Base-by-base conservation (phyloP, 2,329 filamentous ascomycete genomes). In the Alternaria sp. region DNA sequence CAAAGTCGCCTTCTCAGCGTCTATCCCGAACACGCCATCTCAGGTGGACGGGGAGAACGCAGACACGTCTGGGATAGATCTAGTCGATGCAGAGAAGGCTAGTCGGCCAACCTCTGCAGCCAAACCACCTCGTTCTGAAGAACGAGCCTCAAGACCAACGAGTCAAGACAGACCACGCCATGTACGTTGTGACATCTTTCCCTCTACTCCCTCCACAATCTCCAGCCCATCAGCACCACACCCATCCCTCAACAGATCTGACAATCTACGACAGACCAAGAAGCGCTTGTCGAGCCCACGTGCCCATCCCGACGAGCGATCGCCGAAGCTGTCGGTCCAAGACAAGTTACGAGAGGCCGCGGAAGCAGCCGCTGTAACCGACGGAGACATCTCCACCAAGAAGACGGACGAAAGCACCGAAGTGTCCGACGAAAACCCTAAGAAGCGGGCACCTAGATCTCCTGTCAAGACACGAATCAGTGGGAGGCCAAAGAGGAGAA, bases 401-500 rank as follows among this genome's bases (percentile, higher is more conserved):
- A 56, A 57, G 43, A 61, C 51, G 62, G 70, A 59, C 59, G 65
- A 64, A 50, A 69, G 64, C 36, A 74, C 66, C 23, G 67, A 75
- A 51, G 52, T 71, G 73, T 49, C 56, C 26, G 58, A 67, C 32
- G 70, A 70, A 21, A 68, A 64, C 57, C 67, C 68, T 50, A 69
- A 70, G 61, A 73, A 66, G 50, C 72, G 73, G 32, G 64, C 66
- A 17, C 68, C 68, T 57, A 72, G 70, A 54, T 79, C 70, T 57
- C 70, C 79, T 36, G 73, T 75, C 32, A 80, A 77, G 71, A 82
- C 87, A 83, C 72, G 83, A 79, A 77, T 86, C 81, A 75, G 83
- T 78, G 72, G 88, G 76, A 77, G 90, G 82, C 81, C 88, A 3
- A 90, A 86, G 63, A 83, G 91, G 74, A 85, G 91, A 74, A 86